Conservation (phyloP, 345 rosid genomes). For the Gossypium australe region DNA sequence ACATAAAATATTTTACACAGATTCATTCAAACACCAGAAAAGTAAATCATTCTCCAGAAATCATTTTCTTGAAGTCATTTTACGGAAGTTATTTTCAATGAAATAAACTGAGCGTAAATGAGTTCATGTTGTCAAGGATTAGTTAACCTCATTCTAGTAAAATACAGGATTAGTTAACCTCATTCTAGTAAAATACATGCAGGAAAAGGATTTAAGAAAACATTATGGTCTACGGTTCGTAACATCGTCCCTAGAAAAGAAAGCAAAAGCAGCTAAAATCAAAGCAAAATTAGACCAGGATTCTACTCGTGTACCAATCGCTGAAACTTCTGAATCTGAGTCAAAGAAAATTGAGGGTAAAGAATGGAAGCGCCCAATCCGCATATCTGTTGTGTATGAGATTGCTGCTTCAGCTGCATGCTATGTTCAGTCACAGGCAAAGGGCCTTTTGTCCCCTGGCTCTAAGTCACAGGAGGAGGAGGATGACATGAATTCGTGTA, state of each 20-base stretch:
- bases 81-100: no score
- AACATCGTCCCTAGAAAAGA: slow-evolving; percentile 80
- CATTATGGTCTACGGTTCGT: slow-evolving; percentile 57
- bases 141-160: neutral
- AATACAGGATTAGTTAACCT: neutral
- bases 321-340: slow-evolving; percentile 11
- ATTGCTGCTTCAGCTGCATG: slow-evolving; percentile 96
- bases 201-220: slow-evolving; percentile 54
- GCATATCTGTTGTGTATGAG: slow-evolving; percentile 54
- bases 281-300: slow-evolving; percentile 55
- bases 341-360: neutral
- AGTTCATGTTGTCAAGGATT: neutral
- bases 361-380: slow-evolving; percentile 31
- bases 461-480: slow-evolving; percentile 14
- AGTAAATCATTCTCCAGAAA: no score
- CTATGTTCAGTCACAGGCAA: slow-evolving; percentile 54
- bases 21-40: no score
- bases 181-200: slow-evolving; percentile 10
- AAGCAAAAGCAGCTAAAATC: slow-evolving; percentile 52
- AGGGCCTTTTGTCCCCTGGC: slow-evolving; percentile 33
- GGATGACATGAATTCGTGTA: slow-evolving; percentile 10
- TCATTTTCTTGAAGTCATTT: no score
- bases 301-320: slow-evolving; percentile 31
- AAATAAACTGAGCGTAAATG: no score
- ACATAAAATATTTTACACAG: no score